Percentiles rank a stretch among this genome's conserved stretches.
phyloP scores from a whole-genome alignment of 768 basidiomycete species.

The Suillus brevipes region DNA sequence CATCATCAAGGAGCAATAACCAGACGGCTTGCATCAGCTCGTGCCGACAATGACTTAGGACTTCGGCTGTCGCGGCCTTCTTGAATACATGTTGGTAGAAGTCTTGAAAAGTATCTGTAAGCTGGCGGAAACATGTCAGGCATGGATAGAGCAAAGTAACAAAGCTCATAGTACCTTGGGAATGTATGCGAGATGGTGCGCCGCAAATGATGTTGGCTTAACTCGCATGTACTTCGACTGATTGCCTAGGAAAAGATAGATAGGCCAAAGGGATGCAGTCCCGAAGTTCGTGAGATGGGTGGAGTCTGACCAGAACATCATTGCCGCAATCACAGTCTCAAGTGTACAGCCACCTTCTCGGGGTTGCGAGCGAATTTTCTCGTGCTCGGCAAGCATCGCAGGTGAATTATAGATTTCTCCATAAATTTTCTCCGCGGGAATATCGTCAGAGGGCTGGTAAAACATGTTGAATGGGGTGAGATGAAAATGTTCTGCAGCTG shows the following conservation, averaged over 20 bases:
- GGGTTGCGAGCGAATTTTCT: conserved; percentile 51
- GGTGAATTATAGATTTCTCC: conserved; percentile 47
- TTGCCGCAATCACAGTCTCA: conserved; percentile 14
- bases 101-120: too few species aligned
- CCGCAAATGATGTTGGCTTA: conserved; percentile 13
- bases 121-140: too few species aligned
- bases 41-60: too few species aligned
- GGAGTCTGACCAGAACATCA: conserved; percentile 29
- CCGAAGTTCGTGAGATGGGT: conserved; percentile 27
- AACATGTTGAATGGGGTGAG: too few species aligned
- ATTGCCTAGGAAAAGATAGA: conserved; percentile 15
- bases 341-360: conserved; percentile 13
- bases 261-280: conserved; percentile 13
- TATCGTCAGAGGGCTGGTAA: too few species aligned
- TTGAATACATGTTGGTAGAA: too few species aligned
- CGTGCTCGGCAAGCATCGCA: conserved; percentile 37
- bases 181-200: conserved; percentile 25
- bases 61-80: too few species aligned
- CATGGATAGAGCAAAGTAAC: too few species aligned
- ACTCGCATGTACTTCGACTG: conserved; percentile 9
- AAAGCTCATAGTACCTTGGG: conserved; percentile 7
- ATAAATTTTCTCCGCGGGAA: conserved; percentile 52
- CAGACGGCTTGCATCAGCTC: conserved; percentile 4
- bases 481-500: too few species aligned
- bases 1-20: conserved; percentile 20